Percentiles rank a stretch among this genome's conserved stretches.
phyloP scores from a whole-genome alignment of 345 rosid genomes.

The Anacardium occidentale region DNA sequence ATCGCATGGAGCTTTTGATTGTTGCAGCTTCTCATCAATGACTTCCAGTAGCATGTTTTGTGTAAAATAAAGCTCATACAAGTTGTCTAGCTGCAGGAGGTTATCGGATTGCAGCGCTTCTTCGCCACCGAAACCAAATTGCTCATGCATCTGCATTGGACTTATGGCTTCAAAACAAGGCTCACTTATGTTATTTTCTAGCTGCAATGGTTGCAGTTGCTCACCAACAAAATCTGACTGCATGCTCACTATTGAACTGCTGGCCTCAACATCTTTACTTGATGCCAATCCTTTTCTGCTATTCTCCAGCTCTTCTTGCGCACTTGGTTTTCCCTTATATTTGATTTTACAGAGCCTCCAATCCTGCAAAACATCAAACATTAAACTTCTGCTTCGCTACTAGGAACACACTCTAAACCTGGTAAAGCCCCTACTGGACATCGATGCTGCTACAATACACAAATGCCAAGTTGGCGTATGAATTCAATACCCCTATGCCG shows the following conservation, averaged over 20 bases:
- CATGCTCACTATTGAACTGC: neutral
- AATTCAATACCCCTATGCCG: no score
- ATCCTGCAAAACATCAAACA: slow-evolving; percentile 1
- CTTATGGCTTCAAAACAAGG: neutral
- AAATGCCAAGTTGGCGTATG: no score
- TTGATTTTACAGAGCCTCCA: slow-evolving; percentile 26
- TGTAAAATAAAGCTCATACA: neutral
- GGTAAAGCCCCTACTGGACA: no score
- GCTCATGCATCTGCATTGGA: neutral
- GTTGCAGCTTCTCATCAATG: neutral
- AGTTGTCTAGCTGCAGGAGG: neutral
- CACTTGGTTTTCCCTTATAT: slow-evolving; percentile 21
- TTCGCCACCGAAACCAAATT: neutral
- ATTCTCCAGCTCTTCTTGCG: slow-evolving; percentile 18
- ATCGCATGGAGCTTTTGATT: neutral
- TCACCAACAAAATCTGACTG: neutral
- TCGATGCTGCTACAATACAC: no score
- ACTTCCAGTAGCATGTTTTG: slow-evolving; percentile 3
- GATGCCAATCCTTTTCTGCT: neutral
- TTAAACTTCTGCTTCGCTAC: no score
- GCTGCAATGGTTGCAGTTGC: neutral
- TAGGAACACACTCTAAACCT: no score
- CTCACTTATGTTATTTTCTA: neutral
- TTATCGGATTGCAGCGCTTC: neutral
- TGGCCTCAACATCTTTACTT: neutral